These are phyloP conservation scores for Quercus tomentella DNA, from an alignment of 331 rosid species.

Conservation along the genomic window DNA sequence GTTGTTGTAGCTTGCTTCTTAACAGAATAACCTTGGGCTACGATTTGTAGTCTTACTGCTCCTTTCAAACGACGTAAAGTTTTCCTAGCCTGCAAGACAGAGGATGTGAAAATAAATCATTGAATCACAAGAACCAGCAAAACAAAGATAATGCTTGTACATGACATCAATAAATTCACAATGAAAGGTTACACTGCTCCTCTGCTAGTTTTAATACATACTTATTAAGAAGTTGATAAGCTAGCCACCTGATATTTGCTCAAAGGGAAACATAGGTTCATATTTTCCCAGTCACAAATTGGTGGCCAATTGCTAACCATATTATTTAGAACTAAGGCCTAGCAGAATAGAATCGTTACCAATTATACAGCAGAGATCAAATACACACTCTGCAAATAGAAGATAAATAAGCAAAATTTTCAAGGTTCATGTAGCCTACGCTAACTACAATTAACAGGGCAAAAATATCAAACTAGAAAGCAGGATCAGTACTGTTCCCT, in stretches of 20 bases:
- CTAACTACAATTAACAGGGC: not conserved
- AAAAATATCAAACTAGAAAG: not conserved
- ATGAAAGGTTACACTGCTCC: not conserved
- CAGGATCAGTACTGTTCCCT: not conserved
- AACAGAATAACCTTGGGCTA: slow-evolving; percentile 50
- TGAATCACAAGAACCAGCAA: slow-evolving; percentile 3
- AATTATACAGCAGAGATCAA: not conserved
- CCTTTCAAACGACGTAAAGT: slow-evolving; percentile 65
- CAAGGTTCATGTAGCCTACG: not conserved
- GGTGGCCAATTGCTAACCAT: not conserved
- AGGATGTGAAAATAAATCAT: not conserved
- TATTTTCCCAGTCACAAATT: not conserved
- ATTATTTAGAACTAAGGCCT: not conserved
- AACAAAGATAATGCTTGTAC: not conserved
- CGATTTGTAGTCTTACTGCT: slow-evolving; percentile 51
- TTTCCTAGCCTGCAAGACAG: slow-evolving; percentile 69
- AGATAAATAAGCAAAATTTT: not conserved
- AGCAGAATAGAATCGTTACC: not conserved
- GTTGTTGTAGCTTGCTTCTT: slow-evolving; percentile 70
- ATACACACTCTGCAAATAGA: not conserved
- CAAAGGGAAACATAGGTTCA: not conserved
- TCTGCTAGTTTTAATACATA: not conserved
- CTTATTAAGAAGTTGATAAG: not conserved
- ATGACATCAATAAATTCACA: not conserved
- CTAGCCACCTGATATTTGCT: not conserved